A percentile compares a stretch with the other conserved stretches of the same genome.
These are phyloP conservation scores for Porphyrellus sp. DNA, from an alignment of 1,284 basidiomycete species.

Conservation along the genomic window DNA sequence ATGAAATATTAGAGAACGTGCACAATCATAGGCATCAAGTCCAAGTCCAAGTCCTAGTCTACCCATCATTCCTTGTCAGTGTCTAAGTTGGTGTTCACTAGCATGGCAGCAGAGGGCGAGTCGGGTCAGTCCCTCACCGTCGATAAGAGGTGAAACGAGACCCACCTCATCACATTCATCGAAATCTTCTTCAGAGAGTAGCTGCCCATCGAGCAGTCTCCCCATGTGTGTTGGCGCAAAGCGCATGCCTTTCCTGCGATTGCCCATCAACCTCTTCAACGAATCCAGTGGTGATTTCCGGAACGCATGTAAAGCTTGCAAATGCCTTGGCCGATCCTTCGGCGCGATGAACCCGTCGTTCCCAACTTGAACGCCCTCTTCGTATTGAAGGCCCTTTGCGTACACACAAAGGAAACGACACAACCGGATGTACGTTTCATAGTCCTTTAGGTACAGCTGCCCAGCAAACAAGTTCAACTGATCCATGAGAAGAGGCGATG, in stretches of 20 bases:
- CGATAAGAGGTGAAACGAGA: background rate
- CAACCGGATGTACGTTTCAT: constrained; percentile 34
- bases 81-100: too few species aligned
- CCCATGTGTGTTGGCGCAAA: constrained; percentile 44
- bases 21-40: too few species aligned
- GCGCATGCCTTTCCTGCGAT: constrained; percentile 42
- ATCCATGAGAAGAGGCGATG: too few species aligned
- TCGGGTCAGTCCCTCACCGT: too few species aligned
- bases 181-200: constrained; percentile 30
- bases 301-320: constrained; percentile 27
- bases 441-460: constrained; percentile 25
- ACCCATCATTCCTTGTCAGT: too few species aligned
- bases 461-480: constrained; percentile 42
- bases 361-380: constrained; percentile 16
- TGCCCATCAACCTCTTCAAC: constrained; percentile 36
- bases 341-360: constrained; percentile 39
- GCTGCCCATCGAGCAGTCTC: constrained; percentile 36
- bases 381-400: constrained; percentile 18
- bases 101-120: too few species aligned
- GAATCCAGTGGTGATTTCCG: constrained; percentile 2
- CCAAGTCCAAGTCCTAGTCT: too few species aligned
- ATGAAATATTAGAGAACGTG: too few species aligned
- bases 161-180: constrained; percentile 2
- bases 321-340: constrained; percentile 12
- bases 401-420: constrained; percentile 40